Evolutionary conservation across 2,329 filamentous ascomycete species (phyloP), one percentile per base, ranked within the genome.

Genomic region (Alternaria sp.): DNA sequence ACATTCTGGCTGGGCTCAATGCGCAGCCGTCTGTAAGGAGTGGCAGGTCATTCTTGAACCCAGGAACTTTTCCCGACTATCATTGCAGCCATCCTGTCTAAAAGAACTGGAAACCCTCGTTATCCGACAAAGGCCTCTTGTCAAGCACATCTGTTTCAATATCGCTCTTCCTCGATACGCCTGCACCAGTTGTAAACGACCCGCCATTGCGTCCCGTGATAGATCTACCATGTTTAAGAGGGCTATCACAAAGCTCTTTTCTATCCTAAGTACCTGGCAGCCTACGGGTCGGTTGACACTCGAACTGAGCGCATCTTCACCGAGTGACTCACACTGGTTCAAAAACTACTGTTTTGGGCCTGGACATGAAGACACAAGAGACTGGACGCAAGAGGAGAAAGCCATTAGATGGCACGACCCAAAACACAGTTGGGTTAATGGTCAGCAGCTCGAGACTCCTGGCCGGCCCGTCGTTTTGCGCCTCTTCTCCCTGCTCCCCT

Each of bases 321-420:
- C 66, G 59, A 68, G 66, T 67, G 66, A 68, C 63, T 68, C 63
- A 65, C 61, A 68, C 50, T 68, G 66, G 63, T 68, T 68, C 61
- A 68, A 68, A 53, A 65, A 68, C 66, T 67, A 64, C 61, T 68
- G 61, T 64, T 68, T 68, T 65, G 66, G 66, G 58, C 66, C 66
- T 30, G 66, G 66, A 62, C 66, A 68, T 59, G 66, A 68, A 66
- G 63, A 68, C 60, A 66, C 63, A 57, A 57, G 58, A 60, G 56
- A 61, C 58, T 67, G 62, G 65, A 67, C 65, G 58, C 46, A 67
- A 58, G 49, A 68, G 60, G 66, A 68, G 57, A 68, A 62, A 66
- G 66, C 63, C 55, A 60, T 63, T 43, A 66, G 60, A 62, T 68
- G 66, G 66, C 63, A 68, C 51, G 66, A 68, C 66, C 63, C 66